Evolutionary conservation across 1,284 basidiomycete species (phyloP), one percentile per base, ranked within the genome.

Genomic region (Sanguinoderma infundibulare): DNA sequence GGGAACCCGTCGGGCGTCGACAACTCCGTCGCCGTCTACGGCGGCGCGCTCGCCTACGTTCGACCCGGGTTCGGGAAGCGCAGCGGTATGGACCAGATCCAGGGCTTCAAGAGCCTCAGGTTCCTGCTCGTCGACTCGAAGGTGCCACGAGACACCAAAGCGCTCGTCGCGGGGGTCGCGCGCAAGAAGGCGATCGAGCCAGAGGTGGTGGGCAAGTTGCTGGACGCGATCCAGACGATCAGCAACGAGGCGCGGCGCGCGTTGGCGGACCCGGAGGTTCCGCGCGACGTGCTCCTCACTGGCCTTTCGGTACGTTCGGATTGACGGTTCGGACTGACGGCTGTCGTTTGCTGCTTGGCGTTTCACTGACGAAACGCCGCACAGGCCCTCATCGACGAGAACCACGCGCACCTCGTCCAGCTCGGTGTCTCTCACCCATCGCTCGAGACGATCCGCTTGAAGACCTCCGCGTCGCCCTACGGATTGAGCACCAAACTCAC

Each of bases 1-100:
- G 98, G 98, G 3, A 99, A 95, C 71, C 98, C 98, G 0, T 97
- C 94, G 61, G 98, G 98, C 22, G 94, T 99, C 35, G 98, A 99
- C 76, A 99, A 99, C 75, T 92, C 95, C 17, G 95, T 98, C 35
- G 86, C 95, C 8, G 92, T 96, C 0, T 94, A 91, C 71, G 98
- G 98, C 20, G 97, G 98, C 52, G 98, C 96, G 22, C 83, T 99
- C 65, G 88, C 91, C 26, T 99, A 98, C 76, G 94, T 91, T 5
- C 88, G 94, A 54, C 83, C 92, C 61, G 89, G 92, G 30, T 92
- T 92, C 68, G 87, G 84, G 56, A 84, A 86, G 72, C 84, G 87
- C 71, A 86, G 87, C 68, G 90, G 91, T 49, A 93, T 98, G 87
- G 89, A 95, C 73, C 79, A 83, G 20, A 90, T 99, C 66, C 85